Base-by-base conservation (phyloP, 2,329 filamentous ascomycete genomes). In the Xylariomycetidae sp. region DNA sequence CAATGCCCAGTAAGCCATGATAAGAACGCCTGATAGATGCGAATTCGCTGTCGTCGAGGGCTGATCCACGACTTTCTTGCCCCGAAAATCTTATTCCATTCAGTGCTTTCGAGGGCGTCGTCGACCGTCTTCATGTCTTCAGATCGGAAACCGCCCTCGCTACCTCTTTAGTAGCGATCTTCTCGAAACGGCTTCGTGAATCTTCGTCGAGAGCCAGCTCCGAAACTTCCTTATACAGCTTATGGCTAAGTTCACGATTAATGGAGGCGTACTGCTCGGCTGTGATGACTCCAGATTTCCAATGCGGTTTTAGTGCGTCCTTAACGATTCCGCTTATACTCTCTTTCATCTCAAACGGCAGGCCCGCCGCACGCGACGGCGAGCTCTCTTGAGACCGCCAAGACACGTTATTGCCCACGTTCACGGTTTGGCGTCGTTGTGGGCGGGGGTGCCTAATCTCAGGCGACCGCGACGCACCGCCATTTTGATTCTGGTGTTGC, bases 231-330 rank as follows among this genome's bases (percentile, higher is more conserved):
- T 80, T 88, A 61, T 98, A 98, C 38, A 98, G 69, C 63, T 83
- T 85, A 37, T 88, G 82, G 26, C 88, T 96, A 20, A 97, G 81
- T 40, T 85, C 82, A 42, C 88, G 82, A 56, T 97, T 97, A 62
- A 97, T 95, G 36, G 80, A 79, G 3, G 87, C 90, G 58, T 94
- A 98, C 59, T 96, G 84, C 39, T 95, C 86, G 47, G 88, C 86
- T 13, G 82, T 88, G 41, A 97, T 74, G 42, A 82, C 77, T 48
- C 84, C 82, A 26, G 82, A 82, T 42, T 81, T 76, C 69, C 90
- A 97, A 45, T 88, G 77, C 19, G 89, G 88, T 48, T 86, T 85
- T 27, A 98, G 68, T 5, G 85, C 87, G 26, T 74, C 69, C 44
- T 87, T 85, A 48, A 97, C 92, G 62, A 97, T 88, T 48, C 81